A percentile compares a stretch with the other conserved stretches of the same genome.
phyloP scores from a whole-genome alignment of 345 rosid genomes.

The Lagerstroemia speciosa region DNA sequence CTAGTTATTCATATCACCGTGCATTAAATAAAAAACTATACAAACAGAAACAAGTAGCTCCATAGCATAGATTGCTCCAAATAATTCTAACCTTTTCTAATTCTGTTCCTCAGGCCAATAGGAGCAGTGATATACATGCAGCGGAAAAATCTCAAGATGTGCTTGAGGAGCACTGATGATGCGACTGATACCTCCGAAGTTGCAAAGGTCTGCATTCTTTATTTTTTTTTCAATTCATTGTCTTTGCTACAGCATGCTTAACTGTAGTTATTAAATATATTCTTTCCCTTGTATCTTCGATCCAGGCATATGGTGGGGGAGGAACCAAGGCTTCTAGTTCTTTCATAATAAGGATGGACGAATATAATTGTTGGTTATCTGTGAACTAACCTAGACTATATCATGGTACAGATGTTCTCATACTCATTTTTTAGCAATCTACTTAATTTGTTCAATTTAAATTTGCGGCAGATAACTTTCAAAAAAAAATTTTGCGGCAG shows the following conservation, averaged over 20 bases:
- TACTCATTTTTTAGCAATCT: neutral
- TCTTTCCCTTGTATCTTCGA: neutral
- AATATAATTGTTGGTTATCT: conserved; percentile 63
- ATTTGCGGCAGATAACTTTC: too few species aligned
- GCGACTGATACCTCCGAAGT: conserved; percentile 66
- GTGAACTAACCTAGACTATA: conserved; percentile 15
- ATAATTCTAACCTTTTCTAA: neutral
- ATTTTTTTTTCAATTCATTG: neutral
- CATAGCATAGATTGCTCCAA: neutral
- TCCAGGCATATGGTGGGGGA: conserved; percentile 92
- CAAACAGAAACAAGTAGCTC: neutral
- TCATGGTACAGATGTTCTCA: conserved; percentile 8
- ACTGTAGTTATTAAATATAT: neutral
- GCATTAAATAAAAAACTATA: neutral
- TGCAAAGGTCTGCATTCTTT: conserved; percentile 50
- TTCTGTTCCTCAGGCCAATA: conserved; percentile 48
- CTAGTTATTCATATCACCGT: neutral
- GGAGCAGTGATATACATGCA: conserved; percentile 74
- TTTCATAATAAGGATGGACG: conserved; percentile 84
- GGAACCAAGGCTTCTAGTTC: conserved; percentile 65
- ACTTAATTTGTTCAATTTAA: neutral
- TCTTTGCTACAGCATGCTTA: conserved; percentile 1
- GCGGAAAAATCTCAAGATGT: conserved; percentile 72
- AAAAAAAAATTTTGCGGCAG: neutral
- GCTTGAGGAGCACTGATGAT: conserved; percentile 63